These are phyloP conservation scores for Edaphochlamys debaryana DNA, from an alignment of 139 green algal species.

Conservation along the genomic window DNA sequence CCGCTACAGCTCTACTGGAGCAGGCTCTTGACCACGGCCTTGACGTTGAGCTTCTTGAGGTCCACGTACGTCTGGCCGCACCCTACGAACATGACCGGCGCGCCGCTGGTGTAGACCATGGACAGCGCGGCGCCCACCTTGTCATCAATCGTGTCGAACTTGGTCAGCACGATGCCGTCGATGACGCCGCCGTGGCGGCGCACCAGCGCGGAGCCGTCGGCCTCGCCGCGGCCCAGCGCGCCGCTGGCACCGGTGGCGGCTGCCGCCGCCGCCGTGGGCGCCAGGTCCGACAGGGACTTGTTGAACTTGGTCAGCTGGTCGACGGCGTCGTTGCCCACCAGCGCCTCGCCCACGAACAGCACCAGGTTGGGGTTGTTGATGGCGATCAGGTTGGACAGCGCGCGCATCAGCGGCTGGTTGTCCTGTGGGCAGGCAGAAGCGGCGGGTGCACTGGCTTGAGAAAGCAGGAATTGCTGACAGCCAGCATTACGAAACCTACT, in stretches of 20 bases:
- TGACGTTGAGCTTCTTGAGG: slow-evolving; percentile 93
- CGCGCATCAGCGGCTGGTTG: slow-evolving; percentile 99
- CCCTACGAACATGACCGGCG: slow-evolving; percentile 98
- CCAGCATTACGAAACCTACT: too few species aligned
- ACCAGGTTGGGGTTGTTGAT: slow-evolving; percentile 95
- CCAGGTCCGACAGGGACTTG: slow-evolving; percentile 61
- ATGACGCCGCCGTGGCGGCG: slow-evolving; percentile 60
- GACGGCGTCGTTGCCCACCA: slow-evolving; percentile 99
- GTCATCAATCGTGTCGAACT: slow-evolving; percentile 99
- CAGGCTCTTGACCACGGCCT: slow-evolving; percentile 89
- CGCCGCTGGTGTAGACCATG: slow-evolving; percentile 97
- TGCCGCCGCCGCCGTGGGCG: slow-evolving; percentile 10
- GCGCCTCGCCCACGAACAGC: slow-evolving; percentile 98
- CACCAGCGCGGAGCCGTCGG: slow-evolving; percentile 5
- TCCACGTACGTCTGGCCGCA: slow-evolving; percentile 98
- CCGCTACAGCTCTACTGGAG: slow-evolving; percentile 67
- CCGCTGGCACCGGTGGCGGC: neutral
- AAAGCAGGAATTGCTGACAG: too few species aligned
- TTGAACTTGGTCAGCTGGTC: slow-evolving; percentile 99
- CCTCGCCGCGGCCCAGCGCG: neutral
- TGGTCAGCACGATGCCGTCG: slow-evolving; percentile 94
- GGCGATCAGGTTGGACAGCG: slow-evolving; percentile 94
- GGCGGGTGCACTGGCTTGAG: too few species aligned
- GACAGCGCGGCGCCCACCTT: slow-evolving; percentile 97
- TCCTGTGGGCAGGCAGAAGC: slow-evolving; percentile 77